phyloP scores from a whole-genome alignment of 306 rosid species.

The Fragaria iinumae region DNA sequence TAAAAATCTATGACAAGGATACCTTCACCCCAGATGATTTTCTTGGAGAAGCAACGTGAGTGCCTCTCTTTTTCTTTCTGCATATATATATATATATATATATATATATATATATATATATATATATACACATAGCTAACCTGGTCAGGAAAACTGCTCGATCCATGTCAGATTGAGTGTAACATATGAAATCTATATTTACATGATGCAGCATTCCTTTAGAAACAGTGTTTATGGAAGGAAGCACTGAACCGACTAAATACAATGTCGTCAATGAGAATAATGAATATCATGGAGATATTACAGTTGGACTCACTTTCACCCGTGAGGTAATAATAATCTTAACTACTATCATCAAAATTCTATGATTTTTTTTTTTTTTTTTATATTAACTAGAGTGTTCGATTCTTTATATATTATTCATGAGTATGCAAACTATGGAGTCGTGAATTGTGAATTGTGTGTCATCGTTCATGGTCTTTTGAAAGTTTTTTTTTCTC shows the following conservation, averaged over 20 bases:
- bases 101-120: no score
- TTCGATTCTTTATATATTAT: background rate
- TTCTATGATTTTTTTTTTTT: background rate
- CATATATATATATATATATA: no score
- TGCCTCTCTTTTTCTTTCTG: background rate
- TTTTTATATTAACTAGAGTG: background rate
- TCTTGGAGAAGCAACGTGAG: slow-evolving; percentile 70
- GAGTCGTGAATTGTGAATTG: background rate
- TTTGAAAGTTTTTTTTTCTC: background rate
- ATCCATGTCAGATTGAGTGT: no score
- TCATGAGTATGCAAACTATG: background rate
- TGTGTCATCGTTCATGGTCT: background rate
- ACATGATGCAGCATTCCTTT: slow-evolving; percentile 51
- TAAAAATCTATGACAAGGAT: slow-evolving; percentile 74
- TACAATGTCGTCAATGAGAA: slow-evolving; percentile 60
- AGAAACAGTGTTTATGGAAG: slow-evolving; percentile 41
- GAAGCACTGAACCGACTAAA: slow-evolving; percentile 42
- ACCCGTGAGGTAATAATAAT: slow-evolving; percentile 19
- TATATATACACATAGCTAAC: background rate
- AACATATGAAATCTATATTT: background rate
- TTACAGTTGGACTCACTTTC: slow-evolving; percentile 52
- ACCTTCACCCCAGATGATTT: slow-evolving; percentile 37
- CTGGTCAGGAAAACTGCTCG: background rate
- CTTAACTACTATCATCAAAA: background rate
- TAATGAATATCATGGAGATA: slow-evolving; percentile 46